Base-by-base conservation (phyloP, 1,284 basidiomycete species). In the Boletus sp. region DNA sequence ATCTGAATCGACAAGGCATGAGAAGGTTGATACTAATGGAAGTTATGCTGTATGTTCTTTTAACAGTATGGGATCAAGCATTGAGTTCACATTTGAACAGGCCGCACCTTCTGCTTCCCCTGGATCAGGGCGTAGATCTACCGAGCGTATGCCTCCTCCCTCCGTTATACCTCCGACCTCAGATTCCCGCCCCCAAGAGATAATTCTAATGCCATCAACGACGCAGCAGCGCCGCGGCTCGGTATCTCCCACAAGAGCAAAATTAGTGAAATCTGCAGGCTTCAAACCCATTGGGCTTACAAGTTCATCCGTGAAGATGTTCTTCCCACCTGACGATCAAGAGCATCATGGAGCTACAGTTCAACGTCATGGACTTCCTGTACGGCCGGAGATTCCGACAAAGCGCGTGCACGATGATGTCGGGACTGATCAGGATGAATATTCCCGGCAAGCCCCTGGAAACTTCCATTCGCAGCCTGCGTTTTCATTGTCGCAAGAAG, bases 311-410 rank as follows among this genome's bases (percentile, higher is more conserved):
- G 69, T 88, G 36, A 84, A 81, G 60, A 75, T 73, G 54, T 88
- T 88, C 63, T 88, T 88, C 59, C 85, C 86, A 37, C 77, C 75
- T 42, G 85, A 88, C 23, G 85, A 66, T 48, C 63, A 72, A n/a
- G 69, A 72, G 20, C 51, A 56, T 20, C 61, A 54, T 26, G 51
- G 46, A 23, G 9, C 27, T 22, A 10, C 45, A 13, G 14, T 35
- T 14, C 38, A 50, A 44, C 47, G 30, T 20, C 41, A 59, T 7
- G 57, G 48, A 12, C 43, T 50, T 44, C 51, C 59, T 30, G 16
- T 29, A 23, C 62, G 60, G 22, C 51, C 62, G 12, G 62, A 64
- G 44, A 44, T 58, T 27, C 61, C 56, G 42, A 39, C 47, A 7
- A 70, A 72, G 36, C 61, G 60, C 32, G 5, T 50, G 16, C 59